Conservation (phyloP, 2,329 filamentous ascomycete species). For the Camptophora hylomeconis region DNA sequence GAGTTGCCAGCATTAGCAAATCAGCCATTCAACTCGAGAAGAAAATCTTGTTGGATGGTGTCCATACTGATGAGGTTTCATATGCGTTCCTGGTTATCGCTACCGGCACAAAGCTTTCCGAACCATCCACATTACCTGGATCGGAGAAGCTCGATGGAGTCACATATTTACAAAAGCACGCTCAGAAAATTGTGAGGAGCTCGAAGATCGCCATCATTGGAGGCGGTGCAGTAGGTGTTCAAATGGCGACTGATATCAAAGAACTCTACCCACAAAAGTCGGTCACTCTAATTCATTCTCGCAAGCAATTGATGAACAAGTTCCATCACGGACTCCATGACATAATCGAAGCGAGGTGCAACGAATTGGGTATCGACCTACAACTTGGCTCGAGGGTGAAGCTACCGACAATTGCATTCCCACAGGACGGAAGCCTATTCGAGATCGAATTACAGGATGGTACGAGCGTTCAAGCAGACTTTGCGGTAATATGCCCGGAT, state of each 20-base stretch:
- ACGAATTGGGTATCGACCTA: slow-evolving; percentile 14
- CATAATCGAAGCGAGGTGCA: slow-evolving; percentile 7
- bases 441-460: slow-evolving; percentile 7
- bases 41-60: slow-evolving; percentile 48
- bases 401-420: slow-evolving; percentile 5
- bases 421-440: slow-evolving; percentile 5
- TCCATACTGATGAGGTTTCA: slow-evolving; percentile 43
- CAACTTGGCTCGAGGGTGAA: slow-evolving; percentile 9
- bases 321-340: slow-evolving; percentile 15
- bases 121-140: too few relatives aligned
- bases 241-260: slow-evolving; percentile 72
- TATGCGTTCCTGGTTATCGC: too few relatives aligned
- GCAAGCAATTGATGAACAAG: slow-evolving; percentile 19
- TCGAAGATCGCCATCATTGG: slow-evolving; percentile 40
- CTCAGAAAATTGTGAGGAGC: slow-evolving; percentile 27
- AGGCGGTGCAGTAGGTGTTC: slow-evolving; percentile 66
- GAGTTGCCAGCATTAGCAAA: too few relatives aligned
- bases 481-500: slow-evolving; percentile 5
- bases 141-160: slow-evolving; percentile 2
- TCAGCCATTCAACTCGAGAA: slow-evolving; percentile 33
- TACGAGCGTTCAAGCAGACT: too few relatives aligned
- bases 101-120: too few relatives aligned
- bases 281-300: slow-evolving; percentile 64
- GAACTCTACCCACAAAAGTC: slow-evolving; percentile 47
- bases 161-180: neutral